phyloP scores from a whole-genome alignment of 257 asterid genomes.

The Solanum sparsipilum region DNA sequence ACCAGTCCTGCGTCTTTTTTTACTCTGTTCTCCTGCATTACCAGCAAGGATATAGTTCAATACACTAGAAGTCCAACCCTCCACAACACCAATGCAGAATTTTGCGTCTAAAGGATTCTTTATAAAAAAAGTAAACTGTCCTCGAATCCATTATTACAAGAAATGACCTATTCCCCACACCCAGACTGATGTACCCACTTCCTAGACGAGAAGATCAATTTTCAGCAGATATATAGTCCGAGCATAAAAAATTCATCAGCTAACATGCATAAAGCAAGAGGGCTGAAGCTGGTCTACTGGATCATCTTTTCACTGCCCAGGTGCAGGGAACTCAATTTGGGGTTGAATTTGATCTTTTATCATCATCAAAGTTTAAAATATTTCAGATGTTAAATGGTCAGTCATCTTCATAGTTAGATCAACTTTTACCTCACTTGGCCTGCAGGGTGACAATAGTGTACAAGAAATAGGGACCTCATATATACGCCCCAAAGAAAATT shows the following conservation, averaged over 20 bases:
- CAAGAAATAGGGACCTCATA: neutral
- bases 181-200: neutral
- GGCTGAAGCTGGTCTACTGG: neutral
- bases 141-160: neutral
- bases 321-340: neutral
- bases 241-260: neutral
- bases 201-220: neutral
- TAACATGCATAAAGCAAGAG: neutral
- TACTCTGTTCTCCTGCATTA: conserved; percentile 40
- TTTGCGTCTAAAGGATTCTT: neutral
- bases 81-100: neutral
- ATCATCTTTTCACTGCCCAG: neutral
- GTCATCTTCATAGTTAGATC: neutral
- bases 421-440: neutral
- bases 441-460: neutral
- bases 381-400: neutral
- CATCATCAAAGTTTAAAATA: neutral
- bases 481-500: neutral
- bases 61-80: neutral
- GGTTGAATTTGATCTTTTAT: neutral
- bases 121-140: neutral
- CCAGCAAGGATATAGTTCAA: neutral
- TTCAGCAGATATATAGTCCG: neutral
- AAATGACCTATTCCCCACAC: neutral
- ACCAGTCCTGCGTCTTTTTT: conserved; percentile 26